These are phyloP conservation scores for Tardiomyces blankii DNA, from an alignment of 1,139 yeast species.

Conservation along the genomic window DNA sequence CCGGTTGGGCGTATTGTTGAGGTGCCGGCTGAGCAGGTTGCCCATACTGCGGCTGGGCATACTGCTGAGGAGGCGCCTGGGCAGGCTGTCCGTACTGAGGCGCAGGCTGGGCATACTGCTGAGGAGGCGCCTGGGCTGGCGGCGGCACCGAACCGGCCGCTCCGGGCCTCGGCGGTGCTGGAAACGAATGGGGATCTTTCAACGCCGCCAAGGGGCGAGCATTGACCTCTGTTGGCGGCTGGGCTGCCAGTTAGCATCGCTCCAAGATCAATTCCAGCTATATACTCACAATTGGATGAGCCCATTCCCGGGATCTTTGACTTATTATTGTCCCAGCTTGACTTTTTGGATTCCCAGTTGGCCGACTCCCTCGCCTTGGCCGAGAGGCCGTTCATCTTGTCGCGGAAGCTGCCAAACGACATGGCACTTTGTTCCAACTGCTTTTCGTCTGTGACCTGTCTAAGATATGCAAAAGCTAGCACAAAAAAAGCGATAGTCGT, in stretches of 20 bases:
- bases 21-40: constrained; percentile 5
- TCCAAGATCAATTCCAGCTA: too few relatives aligned
- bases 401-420: neutral
- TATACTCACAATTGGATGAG: neutral
- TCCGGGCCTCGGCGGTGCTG: constrained; percentile 42
- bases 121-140: constrained; percentile 6
- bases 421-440: neutral
- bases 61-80: neutral
- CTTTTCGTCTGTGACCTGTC: too few relatives aligned
- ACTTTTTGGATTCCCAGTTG: neutral
- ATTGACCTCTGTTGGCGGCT: constrained; percentile 1
- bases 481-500: too few relatives aligned
- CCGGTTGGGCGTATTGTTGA: neutral
- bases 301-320: neutral
- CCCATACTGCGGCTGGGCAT: constrained; percentile 3
- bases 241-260: neutral
- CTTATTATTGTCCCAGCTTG: neutral
- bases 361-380: neutral
- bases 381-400: neutral
- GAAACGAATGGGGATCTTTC: constrained; percentile 34
- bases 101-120: neutral
- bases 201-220: constrained; percentile 27
- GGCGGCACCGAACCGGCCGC: constrained; percentile 6
- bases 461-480: too few relatives aligned
- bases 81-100: constrained; percentile 7